phyloP scores from a whole-genome alignment of 805 yeast genomes.

The Wickerhamiella cacticola region DNA sequence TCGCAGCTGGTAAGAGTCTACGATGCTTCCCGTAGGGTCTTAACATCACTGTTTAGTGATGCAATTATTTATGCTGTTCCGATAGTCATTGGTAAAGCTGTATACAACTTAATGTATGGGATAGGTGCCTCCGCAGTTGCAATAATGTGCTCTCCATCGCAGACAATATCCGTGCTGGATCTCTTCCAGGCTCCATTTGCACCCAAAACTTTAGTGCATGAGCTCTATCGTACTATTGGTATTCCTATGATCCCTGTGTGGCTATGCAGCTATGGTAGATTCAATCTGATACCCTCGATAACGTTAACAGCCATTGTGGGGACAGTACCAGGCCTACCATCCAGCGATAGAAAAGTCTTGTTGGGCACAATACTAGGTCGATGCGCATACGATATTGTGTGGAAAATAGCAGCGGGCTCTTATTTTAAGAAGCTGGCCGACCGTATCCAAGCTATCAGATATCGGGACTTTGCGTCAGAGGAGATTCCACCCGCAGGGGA shows the following conservation, averaged over 20 bases:
- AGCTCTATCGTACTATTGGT: neutral
- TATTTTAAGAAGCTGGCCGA: neutral
- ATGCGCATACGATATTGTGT: neutral
- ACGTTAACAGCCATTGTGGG: neutral
- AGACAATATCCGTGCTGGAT: too few species aligned
- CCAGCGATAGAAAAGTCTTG: neutral
- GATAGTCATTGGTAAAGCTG: conserved; percentile 1
- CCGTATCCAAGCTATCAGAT: neutral
- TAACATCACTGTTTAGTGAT: conserved; percentile 13
- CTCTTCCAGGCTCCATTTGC: too few species aligned
- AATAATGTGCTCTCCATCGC: conserved; percentile 23
- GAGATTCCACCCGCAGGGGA: too few species aligned
- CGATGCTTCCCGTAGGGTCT: neutral
- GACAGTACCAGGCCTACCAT: neutral
- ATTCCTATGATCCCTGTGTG: conserved; percentile 2
- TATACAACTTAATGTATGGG: conserved; percentile 23
- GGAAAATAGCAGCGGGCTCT: neutral
- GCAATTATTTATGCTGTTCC: conserved; percentile 14
- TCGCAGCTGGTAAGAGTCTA: conserved; percentile 18
- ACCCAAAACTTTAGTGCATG: neutral
- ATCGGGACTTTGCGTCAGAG: too few species aligned
- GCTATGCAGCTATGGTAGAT: neutral
- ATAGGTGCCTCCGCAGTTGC: conserved; percentile 25
- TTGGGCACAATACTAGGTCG: neutral
- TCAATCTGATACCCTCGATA: neutral